A percentile compares a stretch with the other conserved stretches of the same genome.
phyloP scores from a whole-genome alignment of 805 yeast genomes.

The Yarrowia divulgata region DNA sequence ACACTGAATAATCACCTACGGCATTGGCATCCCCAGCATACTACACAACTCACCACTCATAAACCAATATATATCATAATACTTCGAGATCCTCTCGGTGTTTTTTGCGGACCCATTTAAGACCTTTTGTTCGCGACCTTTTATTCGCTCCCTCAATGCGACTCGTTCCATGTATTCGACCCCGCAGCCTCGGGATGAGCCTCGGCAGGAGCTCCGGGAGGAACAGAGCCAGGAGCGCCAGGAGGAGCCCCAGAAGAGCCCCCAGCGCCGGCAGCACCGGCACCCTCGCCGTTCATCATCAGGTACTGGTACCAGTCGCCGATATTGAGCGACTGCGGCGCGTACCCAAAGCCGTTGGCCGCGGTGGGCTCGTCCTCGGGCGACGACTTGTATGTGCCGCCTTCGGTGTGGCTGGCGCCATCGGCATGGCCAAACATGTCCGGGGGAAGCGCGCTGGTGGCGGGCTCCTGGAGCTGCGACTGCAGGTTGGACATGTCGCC shows the following conservation, averaged over 20 bases:
- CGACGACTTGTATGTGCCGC: slow-evolving; percentile 40
- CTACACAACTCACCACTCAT: too few relatives aligned
- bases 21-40: neutral
- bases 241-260: slow-evolving; percentile 10
- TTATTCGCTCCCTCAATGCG: too few relatives aligned
- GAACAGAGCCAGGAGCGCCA: slow-evolving; percentile 14
- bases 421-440: slow-evolving; percentile 28
- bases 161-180: slow-evolving; percentile 6
- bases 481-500: slow-evolving; percentile 30
- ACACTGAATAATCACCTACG: too few relatives aligned
- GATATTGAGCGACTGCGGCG: slow-evolving; percentile 50
- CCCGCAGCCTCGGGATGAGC: slow-evolving; percentile 11
- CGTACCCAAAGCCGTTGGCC: slow-evolving; percentile 28
- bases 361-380: slow-evolving; percentile 41
- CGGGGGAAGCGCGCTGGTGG: slow-evolving; percentile 9
- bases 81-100: neutral
- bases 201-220: slow-evolving; percentile 16
- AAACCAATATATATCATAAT: slow-evolving; percentile 16
- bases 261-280: neutral
- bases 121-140: neutral
- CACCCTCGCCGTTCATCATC: slow-evolving; percentile 42
- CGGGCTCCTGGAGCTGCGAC: slow-evolving; percentile 18
- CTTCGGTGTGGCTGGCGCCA: slow-evolving; percentile 7
- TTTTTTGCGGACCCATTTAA: neutral
- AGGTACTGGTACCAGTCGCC: slow-evolving; percentile 54